Percentiles rank a stretch among this genome's conserved stretches.
Conservation (phyloP, 305 asterid genomes). For the Rubia peregrina region DNA sequence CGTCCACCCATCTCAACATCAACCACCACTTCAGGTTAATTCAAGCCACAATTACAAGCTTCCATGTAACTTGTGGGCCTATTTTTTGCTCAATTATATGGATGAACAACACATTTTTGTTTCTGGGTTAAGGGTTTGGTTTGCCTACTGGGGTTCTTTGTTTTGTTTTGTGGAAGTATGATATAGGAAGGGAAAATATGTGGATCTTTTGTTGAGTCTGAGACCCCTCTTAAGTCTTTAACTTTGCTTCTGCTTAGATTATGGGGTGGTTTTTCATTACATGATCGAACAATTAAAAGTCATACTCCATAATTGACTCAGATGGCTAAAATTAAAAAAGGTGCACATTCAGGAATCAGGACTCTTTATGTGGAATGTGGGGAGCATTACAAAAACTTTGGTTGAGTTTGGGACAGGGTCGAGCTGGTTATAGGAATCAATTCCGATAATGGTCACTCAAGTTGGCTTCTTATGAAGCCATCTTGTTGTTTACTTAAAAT, state of each 20-base stretch:
- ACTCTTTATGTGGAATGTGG: too few species aligned
- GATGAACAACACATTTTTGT: not conserved
- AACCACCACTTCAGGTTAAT: constrained; percentile 11
- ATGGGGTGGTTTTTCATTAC: not conserved
- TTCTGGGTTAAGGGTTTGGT: not conserved
- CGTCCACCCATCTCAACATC: constrained; percentile 5
- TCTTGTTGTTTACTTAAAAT: not conserved
- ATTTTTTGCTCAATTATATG: not conserved
- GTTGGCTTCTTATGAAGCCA: not conserved
- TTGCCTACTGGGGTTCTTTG: not conserved
- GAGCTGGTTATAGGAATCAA: too few species aligned
- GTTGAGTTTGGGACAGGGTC: too few species aligned
- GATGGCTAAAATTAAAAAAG: too few species aligned
- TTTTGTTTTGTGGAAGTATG: not conserved
- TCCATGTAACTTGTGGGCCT: not conserved
- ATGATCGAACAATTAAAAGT: not conserved
- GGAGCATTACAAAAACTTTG: too few species aligned
- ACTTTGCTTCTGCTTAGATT: not conserved
- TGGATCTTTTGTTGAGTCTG: not conserved
- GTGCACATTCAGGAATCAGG: too few species aligned
- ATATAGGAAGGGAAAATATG: not conserved
- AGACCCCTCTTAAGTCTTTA: not conserved
- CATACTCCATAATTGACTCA: not conserved
- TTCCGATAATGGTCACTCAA: too few species aligned
- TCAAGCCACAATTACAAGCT: not conserved